phyloP scores from a whole-genome alignment of 2,329 filamentous ascomycete genomes.

The Trichoderma arundinaceum region DNA sequence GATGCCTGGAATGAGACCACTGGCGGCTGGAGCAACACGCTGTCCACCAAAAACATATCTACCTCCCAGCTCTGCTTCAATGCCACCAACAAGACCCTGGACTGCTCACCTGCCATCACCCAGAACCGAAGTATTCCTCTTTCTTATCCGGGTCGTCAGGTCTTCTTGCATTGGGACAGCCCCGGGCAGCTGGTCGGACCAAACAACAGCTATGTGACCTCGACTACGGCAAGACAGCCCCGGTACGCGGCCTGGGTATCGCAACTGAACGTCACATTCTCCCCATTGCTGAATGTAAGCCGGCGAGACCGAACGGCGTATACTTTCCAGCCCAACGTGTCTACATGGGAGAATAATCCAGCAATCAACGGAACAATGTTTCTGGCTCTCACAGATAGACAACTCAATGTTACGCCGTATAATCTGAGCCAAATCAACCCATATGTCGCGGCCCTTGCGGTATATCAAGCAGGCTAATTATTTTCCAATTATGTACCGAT shows the following conservation, averaged over 20 bases:
- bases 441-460: conserved; percentile 73
- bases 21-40: conserved; percentile 62
- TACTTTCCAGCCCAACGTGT: conserved; percentile 74
- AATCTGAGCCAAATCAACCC: conserved; percentile 77
- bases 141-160: conserved; percentile 73
- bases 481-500: too few species aligned
- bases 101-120: conserved; percentile 68
- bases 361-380: conserved; percentile 81
- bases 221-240: conserved; percentile 62
- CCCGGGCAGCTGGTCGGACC: conserved; percentile 74
- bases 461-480: conserved; percentile 55
- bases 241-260: conserved; percentile 76
- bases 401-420: conserved; percentile 74
- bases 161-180: conserved; percentile 74
- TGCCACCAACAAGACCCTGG: conserved; percentile 57
- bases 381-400: conserved; percentile 72
- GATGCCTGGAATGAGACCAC: conserved; percentile 67
- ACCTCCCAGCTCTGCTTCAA: conserved; percentile 61
- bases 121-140: conserved; percentile 74
- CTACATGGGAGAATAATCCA: conserved; percentile 70
- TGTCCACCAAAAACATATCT: conserved; percentile 54
- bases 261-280: conserved; percentile 78
- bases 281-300: conserved; percentile 61
- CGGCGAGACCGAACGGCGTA: conserved; percentile 58
- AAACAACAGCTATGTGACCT: conserved; percentile 81